These are phyloP conservation scores for Babesia sp. DNA, from an alignment of 169 alveolate species.

Conservation along the genomic window DNA sequence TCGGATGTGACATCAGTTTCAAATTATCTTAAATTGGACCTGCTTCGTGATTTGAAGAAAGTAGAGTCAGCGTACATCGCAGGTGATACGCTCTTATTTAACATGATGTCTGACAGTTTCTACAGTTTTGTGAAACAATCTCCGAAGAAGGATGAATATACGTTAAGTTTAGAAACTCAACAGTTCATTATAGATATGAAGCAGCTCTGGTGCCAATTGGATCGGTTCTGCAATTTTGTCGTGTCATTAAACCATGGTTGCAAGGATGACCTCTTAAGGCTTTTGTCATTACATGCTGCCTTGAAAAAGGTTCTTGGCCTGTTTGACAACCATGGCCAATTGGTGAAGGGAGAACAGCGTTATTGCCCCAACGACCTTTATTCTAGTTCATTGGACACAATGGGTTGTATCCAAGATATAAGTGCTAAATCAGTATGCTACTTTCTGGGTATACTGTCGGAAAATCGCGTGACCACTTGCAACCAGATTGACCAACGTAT, in stretches of 20 bases:
- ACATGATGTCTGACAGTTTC: background rate
- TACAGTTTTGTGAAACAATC: no score
- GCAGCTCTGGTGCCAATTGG: background rate
- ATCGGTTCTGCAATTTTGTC: background rate
- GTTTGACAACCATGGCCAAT: conserved; percentile 6
- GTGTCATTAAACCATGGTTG: background rate
- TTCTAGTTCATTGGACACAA: no score
- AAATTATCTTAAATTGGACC: background rate
- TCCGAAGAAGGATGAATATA: background rate
- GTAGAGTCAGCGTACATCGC: background rate
- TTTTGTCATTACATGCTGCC: background rate
- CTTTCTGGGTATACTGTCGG: background rate
- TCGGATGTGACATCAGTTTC: background rate
- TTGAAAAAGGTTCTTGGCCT: background rate
- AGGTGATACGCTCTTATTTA: background rate
- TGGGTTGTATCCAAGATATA: background rate
- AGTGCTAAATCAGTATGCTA: background rate
- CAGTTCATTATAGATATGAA: background rate
- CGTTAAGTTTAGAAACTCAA: background rate
- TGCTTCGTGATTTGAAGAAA: background rate
- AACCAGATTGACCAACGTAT: background rate
- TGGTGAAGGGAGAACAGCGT: no score
- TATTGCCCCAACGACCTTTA: no score
- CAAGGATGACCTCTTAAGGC: background rate
- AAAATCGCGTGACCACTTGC: background rate